Conservation (phyloP, 441 rosid genomes). For the Manihot esculenta region DNA sequence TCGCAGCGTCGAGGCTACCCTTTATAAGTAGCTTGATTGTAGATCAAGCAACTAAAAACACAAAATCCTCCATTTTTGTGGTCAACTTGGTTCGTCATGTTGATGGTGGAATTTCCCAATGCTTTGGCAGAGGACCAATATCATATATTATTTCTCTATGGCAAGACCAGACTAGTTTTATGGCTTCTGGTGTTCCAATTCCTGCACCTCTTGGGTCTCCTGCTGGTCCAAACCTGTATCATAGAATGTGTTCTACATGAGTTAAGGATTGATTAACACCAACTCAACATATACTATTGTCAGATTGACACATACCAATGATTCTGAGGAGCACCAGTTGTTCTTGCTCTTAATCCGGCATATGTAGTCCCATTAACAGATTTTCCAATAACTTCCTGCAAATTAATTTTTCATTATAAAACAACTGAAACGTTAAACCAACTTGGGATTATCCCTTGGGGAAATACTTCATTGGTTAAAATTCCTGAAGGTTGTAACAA, state of each 20-base stretch:
- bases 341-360: constrained; percentile 93
- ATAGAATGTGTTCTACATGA: not conserved
- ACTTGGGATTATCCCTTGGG: not conserved
- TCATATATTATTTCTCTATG: constrained; percentile 94
- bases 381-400: constrained; percentile 88
- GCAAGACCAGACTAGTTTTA: constrained; percentile 98
- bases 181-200: constrained; percentile 96
- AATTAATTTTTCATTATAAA: not conserved
- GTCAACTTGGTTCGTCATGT: constrained; percentile 38
- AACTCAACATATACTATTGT: not conserved
- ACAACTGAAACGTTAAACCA: not conserved
- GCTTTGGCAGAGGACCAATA: constrained; percentile 67
- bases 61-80: not conserved
- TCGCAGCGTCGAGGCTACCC: not conserved
- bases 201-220: constrained; percentile 99
- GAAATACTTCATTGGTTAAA: not conserved
- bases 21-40: not conserved
- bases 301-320: constrained; percentile 58
- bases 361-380: constrained; percentile 93
- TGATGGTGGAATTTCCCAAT: constrained; percentile 82
- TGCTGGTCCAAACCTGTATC: constrained; percentile 88
- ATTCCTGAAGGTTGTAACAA: not conserved
- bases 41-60: not conserved
- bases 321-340: constrained; percentile 98
- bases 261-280: not conserved